Evolutionary conservation across 2,329 filamentous ascomycete genomes (phyloP).

Genomic region (Acrodontium crateriforme): DNA sequence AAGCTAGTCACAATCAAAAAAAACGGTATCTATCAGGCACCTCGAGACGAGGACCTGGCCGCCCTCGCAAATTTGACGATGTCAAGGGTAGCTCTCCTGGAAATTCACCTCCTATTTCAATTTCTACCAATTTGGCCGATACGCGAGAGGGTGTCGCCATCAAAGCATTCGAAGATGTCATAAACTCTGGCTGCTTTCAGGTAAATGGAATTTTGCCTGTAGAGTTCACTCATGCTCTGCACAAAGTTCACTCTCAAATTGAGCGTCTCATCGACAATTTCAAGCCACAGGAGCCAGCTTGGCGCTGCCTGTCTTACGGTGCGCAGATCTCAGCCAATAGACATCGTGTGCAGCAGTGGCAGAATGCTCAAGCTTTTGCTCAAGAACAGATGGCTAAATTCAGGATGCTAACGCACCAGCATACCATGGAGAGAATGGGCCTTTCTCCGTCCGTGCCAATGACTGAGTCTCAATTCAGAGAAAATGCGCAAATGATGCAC

Average conservation of each 20-base stretch:
- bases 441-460: too few species aligned
- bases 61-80: constrained; percentile 14
- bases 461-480: too few species aligned
- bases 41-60: constrained; percentile 12
- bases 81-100: constrained; percentile 4
- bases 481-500: too few species aligned
- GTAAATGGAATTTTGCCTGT: constrained; percentile 14
- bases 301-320: constrained; percentile 19
- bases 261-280: constrained; percentile 20
- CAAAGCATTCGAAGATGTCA: constrained; percentile 17
- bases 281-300: constrained; percentile 9
- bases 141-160: constrained; percentile 17
- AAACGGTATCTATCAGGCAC: constrained; percentile 3
- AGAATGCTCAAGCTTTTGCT: constrained; percentile 30
- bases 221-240: constrained; percentile 14
- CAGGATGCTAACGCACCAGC: too few species aligned
- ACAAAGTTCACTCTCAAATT: constrained; percentile 21
- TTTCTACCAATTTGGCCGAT: too few species aligned
- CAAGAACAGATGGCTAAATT: too few species aligned
- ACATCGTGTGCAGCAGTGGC: constrained; percentile 11
- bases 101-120: too few species aligned
- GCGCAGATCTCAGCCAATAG: constrained; percentile 18
- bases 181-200: constrained; percentile 18
- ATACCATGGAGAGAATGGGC: too few species aligned
- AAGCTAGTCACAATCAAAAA: constrained; percentile 9